These are phyloP conservation scores for Plantago elongata DNA, from an alignment of 257 asterid genomes.

Conservation along the genomic window DNA sequence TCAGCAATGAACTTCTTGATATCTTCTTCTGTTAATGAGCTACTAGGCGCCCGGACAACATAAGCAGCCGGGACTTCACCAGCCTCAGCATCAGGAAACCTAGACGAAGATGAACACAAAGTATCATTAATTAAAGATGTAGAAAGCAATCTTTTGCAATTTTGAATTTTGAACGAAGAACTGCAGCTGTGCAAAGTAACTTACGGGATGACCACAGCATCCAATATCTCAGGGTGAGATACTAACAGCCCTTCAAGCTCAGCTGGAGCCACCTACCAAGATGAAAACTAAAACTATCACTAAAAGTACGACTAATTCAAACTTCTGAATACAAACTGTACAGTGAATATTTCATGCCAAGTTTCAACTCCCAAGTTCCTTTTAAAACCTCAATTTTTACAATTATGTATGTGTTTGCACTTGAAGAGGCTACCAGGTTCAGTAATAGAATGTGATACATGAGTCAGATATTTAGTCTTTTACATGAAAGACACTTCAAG, in stretches of 20 bases:
- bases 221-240: slow-evolving; percentile 86
- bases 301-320: neutral
- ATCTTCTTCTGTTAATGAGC: slow-evolving; percentile 86
- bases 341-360: neutral
- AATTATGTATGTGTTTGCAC: too few relatives aligned
- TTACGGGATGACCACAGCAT: slow-evolving; percentile 96
- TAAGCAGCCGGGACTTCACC: slow-evolving; percentile 91
- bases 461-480: too few relatives aligned
- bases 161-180: neutral
- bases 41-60: slow-evolving; percentile 77
- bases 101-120: slow-evolving; percentile 14
- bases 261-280: slow-evolving; percentile 89
- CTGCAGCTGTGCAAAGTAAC: slow-evolving; percentile 14
- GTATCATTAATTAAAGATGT: neutral
- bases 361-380: neutral
- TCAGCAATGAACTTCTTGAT: slow-evolving; percentile 74
- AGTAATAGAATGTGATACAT: too few relatives aligned
- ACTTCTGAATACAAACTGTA: neutral
- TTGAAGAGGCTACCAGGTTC: too few relatives aligned
- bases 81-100: slow-evolving; percentile 96
- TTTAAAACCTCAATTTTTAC: too few relatives aligned
- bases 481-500: too few relatives aligned
- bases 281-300: neutral
- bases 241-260: slow-evolving; percentile 95
- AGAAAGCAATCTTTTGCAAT: neutral